Evolutionary conservation across 2,329 filamentous ascomycete species (phyloP), one percentile per base, ranked within the genome.

Genomic region (Calonectria fujianensis): DNA sequence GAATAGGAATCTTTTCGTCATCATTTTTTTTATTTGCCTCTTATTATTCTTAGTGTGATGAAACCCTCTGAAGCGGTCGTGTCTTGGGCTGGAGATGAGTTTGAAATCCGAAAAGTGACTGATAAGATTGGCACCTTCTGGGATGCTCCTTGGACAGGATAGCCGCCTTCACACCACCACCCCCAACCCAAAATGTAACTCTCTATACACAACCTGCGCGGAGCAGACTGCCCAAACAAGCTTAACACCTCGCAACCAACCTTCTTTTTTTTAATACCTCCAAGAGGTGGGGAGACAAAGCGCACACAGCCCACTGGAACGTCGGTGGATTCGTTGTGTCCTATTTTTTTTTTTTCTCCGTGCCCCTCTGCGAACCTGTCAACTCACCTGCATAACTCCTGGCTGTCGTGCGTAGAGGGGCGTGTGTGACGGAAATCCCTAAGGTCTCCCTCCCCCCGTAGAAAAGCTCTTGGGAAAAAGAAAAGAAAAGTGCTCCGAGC

Each of bases 51-150:
- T 20, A 24, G 31, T 29, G 51, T 66, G 63, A 67, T 39, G 27
- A 31, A 41, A 59, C 51, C 32, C 37, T 41, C 31, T 32, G 31
- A 37, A 20, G 31, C 27, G 52, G 52, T 31, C 9, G 7, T 72
- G 69, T 72, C 69, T 72, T 67, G 32, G 51, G 31, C 37, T 41
- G 63, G 41, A 45, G 52, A 63, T 59, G 41, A 45, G 16, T 59
- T 24, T 59, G 52, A 59, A 59, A 59, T 59, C n/a, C 7, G 67
- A 59, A 48, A 63, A 32, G 54, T 70, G 68, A 41, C 50, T 57
- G 65, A 31, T 63, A 29, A 24, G 24, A 63, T 39, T 39, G 52
- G 31, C 32, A 31, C 52, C 37, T 59, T 18, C 52, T 24, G n/a
- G 52, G 52, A 37, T 59, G 31, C 52, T 59, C 52, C 52, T 24